phyloP scores from a whole-genome alignment of 2,329 filamentous ascomycete genomes.

The Penicillium sp. region DNA sequence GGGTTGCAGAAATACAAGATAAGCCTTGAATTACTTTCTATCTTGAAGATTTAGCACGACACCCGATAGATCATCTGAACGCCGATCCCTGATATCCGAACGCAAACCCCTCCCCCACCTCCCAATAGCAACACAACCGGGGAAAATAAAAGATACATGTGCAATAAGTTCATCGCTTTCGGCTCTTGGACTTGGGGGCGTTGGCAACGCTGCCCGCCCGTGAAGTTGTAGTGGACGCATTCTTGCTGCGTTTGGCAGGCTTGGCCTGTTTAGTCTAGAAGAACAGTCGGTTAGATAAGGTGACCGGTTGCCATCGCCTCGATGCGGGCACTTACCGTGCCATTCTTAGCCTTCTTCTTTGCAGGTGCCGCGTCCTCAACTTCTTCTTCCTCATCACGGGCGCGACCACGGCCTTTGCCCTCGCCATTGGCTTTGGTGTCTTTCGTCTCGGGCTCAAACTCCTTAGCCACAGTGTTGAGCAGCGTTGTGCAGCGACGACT shows the following conservation, averaged over 20 bases:
- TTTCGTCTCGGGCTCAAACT: constrained; percentile 81
- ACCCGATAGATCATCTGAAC: constrained; percentile 24
- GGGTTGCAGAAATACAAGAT: constrained; percentile 13
- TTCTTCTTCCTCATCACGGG: constrained; percentile 77
- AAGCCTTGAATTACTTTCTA: constrained; percentile 21
- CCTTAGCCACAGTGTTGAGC: constrained; percentile 89
- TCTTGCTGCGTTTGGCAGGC: constrained; percentile 78
- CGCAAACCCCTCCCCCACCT: not conserved
- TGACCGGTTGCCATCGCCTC: not conserved
- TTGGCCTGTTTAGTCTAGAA: constrained; percentile 91
- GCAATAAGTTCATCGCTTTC: constrained; percentile 48
- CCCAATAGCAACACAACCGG: not conserved
- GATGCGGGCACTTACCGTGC: constrained; percentile 65
- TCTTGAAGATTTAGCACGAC: constrained; percentile 20
- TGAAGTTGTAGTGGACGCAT: constrained; percentile 74
- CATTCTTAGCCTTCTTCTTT: constrained; percentile 92
- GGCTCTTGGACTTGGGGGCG: constrained; percentile 52
- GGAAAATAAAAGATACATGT: not conserved
- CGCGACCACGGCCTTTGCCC: constrained; percentile 64
- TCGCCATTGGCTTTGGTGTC: constrained; percentile 69
- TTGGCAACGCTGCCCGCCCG: constrained; percentile 87
- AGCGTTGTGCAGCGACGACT: constrained; percentile 90
- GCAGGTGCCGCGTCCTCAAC: constrained; percentile 79
- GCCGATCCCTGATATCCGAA: constrained; percentile 17
- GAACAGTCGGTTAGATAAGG: constrained; percentile 12